Evolutionary conservation across 306 rosid species (phyloP).

Genomic region (Hylodesmum podocarpum): DNA sequence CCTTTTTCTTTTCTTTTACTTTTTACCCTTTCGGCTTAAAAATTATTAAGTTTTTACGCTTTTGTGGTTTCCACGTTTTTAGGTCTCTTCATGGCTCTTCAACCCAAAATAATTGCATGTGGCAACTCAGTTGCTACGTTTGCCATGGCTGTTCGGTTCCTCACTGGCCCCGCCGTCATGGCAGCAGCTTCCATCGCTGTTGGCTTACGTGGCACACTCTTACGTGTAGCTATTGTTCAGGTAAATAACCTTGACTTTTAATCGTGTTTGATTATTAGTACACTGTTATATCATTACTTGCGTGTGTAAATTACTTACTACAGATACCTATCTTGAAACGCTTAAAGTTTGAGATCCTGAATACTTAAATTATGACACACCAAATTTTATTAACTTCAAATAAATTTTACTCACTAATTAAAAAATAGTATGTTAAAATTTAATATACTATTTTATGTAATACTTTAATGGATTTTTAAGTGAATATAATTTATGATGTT

Average conservation of each 20-base stretch:
- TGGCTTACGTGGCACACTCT: conserved; percentile 90
- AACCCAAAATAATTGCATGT: conserved; percentile 96
- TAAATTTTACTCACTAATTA: no score
- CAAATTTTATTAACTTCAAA: no score
- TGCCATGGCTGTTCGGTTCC: conserved; percentile 95
- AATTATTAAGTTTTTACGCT: neutral
- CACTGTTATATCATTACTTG: neutral
- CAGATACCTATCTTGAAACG: neutral
- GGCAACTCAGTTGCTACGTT: conserved; percentile 91
- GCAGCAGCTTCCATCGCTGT: conserved; percentile 91
- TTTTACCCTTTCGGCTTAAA: neutral
- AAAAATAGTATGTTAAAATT: no score
- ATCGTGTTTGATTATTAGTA: neutral
- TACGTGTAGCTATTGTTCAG: conserved; percentile 96
- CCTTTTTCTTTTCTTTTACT: neutral
- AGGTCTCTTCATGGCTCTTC: conserved; percentile 99
- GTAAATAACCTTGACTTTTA: conserved; percentile 33
- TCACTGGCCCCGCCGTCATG: conserved; percentile 98
- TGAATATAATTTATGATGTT: neutral
- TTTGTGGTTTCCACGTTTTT: conserved; percentile 14
- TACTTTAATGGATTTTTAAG: neutral
- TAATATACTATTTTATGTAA: no score
- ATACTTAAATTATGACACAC: no score
- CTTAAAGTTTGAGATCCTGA: neutral
- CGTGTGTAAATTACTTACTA: neutral